Base-by-base conservation (phyloP, 352 stramenopile species). In the Thalassiosira exigua region DNA sequence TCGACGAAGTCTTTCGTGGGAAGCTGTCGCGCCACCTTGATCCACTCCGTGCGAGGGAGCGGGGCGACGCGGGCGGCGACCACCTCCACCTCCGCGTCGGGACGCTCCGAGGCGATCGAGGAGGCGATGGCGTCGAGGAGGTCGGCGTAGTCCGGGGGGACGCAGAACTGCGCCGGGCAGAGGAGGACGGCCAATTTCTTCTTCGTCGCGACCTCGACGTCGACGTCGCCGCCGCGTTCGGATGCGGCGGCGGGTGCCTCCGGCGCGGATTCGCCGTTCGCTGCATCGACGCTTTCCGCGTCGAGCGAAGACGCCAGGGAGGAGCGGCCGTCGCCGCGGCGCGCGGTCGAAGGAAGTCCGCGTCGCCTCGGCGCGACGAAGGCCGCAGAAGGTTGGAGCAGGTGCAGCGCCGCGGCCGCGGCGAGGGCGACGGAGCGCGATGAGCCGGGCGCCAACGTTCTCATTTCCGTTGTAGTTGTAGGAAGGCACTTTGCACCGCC, bases 101-200 rank as follows among this genome's bases (percentile, higher is more conserved):
- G 12, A 12, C 42, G 19, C 12, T 59, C 17, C 2, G 33, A 59
- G 1, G 36, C 19, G 11, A 92, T 78, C 22, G 66, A 81, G 14
- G 33, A 59, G 1, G 36, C 19, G 11, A 92, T 78, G 26, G 66
- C 82, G 14, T 82, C 39, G 44, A 90, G 80, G 26, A 92, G 42
- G 3, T 67, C 41, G 3, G 69, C 42, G 65, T 92, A 92, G 68
- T 92, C 87, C 3, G 66, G 62, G 0, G 87, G 87, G n/a, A 92
- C 87, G 50, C 84, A 91, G 69, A 92, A 92, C 80, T 92, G 87
- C 4, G 87, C 87, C 19, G 87, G 87, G 57, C 84, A 91, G 11
- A 92, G 22, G 2, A 92, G 42, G 26, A 92, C 39, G 11, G 85
- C 69, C 5, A 84, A 27, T n/a, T 42, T 26, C 54, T 70, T 81